Base-by-base conservation (phyloP, 768 basidiomycete species). In the Amanita muscaria region DNA sequence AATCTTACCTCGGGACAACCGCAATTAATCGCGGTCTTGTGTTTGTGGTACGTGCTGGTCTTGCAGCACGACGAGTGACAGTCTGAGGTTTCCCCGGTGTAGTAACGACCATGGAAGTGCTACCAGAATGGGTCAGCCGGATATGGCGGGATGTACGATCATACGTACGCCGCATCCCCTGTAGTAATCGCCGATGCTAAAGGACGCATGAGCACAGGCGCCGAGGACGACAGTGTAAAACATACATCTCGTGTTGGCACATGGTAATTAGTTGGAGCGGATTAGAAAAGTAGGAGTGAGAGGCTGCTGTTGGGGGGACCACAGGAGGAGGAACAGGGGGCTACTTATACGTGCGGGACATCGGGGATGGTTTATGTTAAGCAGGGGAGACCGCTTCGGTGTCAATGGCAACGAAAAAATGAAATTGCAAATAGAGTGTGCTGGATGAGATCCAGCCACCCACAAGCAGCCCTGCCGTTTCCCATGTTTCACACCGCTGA, bases 61-160 rank as follows among this genome's bases (percentile, higher is more conserved):
- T 64, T 71, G 59, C 72, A 73, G 4, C 48, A 48, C 1, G 51
- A 49, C 12, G 64, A 65, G 25, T 50, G 46, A 48, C 72, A 73
- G 52, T 73, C 72, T 31, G 50, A 54, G 18, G 56, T 60, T 52
- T 67, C 66, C 19, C 72, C 72, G 32, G 72, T 72, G 49, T 63
- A 71, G 52, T 69, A 72, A n/a, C 68, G 64, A 30, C 67, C 67
- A 44, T 72, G 70, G 58, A 72, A 73, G 46, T 72, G 72, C 71
- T 72, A 49, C 52, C 23, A 32, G 5, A 40, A 36, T 52, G 40
- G 54, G 51, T 11, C 24, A 34, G 30, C 6, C 50, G 30, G 42
- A 25, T 15, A 14, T 0, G 8, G 22, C 22, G 22, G 25, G 21
- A n/a, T 5, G 33, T 8, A 3, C 18, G 27, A 33, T 5, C 10